Base-by-base conservation (phyloP, 352 stramenopile genomes). In the Pythium apleroticum region DNA sequence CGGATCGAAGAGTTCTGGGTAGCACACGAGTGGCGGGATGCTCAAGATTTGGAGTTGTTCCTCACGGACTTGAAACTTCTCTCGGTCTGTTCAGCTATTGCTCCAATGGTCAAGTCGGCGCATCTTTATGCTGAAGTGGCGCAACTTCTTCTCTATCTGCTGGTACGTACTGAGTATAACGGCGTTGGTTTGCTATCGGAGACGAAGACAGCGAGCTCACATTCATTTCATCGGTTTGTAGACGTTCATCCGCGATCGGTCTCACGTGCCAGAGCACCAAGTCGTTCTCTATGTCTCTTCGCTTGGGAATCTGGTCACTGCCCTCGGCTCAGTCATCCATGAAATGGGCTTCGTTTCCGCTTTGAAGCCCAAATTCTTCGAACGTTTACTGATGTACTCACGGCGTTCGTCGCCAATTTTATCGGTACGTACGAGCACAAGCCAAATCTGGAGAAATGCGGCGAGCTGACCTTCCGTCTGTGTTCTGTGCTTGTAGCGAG, bases 351-450 rank as follows among this genome's bases (percentile, higher is more conserved):
- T 67, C 12, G 30, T 33, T 12, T 33, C 11, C 19, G 35, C 28
- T 9, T 2, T 60, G 27, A 52, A 67, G 27, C 19, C 7, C 22
- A 31, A 20, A 1, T 61, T 67, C 22, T 49, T 58, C 17, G 25
- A 45, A 19, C 60, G 60, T 9, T 12, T 67, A 7, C 31, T 60
- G 11, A 22, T 61, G 12, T 67, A 67, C 20, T 57, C 60, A 17
- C 53, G 52, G 4, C 60, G 60, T 33, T 4, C 31, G 22, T n/a
- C 37, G 12, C 33, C 59, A 4, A 33, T 56, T 11, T 6, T 55
- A 33, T 22, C 45, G 57, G 43, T 64, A 24, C 27, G 33, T 48
- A 14, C 7, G 14, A 41, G 17, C 14, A 12, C 27, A 17, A 45
- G 14, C 8, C 30, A 17, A 19, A 19, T 12, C 12, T 30, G 22